Conservation (phyloP, 768 basidiomycete genomes). For the Albatrellus ellisii region DNA sequence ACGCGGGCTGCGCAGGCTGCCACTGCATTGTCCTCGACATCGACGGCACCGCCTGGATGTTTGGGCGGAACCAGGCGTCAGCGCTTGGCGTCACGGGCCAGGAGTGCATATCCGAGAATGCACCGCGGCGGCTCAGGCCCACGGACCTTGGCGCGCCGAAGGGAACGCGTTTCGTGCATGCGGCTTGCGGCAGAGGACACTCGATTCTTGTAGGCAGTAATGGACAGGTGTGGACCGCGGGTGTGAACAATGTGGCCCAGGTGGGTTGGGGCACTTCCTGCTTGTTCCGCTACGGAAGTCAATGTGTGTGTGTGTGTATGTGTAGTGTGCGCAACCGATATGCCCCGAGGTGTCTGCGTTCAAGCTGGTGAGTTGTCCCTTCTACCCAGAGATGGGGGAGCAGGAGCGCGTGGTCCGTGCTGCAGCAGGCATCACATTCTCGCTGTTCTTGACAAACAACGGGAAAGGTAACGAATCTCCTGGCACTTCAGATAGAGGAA, state of each 20-base stretch:
- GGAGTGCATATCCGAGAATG: constrained; percentile 53
- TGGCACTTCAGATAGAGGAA: constrained; percentile 2
- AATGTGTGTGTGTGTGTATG: neutral
- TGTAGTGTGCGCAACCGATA: constrained; percentile 9
- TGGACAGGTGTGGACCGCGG: constrained; percentile 76
- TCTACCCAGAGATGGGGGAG: constrained; percentile 26
- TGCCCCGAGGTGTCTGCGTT: constrained; percentile 57
- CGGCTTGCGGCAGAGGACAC: constrained; percentile 76
- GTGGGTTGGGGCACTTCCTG: constrained; percentile 24
- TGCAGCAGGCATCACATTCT: constrained; percentile 76
- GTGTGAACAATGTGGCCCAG: constrained; percentile 72
- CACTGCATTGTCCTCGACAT: constrained; percentile 65
- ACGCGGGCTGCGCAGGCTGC: constrained; percentile 65
- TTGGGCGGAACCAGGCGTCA: constrained; percentile 70
- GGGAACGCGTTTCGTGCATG: constrained; percentile 47
- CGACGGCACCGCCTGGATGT: constrained; percentile 77
- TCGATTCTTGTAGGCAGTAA: constrained; percentile 71
- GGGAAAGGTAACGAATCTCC: constrained; percentile 48
- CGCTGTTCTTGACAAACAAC: constrained; percentile 66
- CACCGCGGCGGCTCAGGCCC: constrained; percentile 49
- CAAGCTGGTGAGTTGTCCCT: constrained; percentile 45
- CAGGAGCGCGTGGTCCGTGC: constrained; percentile 59
- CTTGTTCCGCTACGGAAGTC: neutral
- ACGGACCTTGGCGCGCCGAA: constrained; percentile 48
- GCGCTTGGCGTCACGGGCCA: constrained; percentile 47